Evolutionary conservation across 805 yeast genomes (phyloP), one percentile per base, ranked within the genome.

Genomic region (Yarrowia sp.): DNA sequence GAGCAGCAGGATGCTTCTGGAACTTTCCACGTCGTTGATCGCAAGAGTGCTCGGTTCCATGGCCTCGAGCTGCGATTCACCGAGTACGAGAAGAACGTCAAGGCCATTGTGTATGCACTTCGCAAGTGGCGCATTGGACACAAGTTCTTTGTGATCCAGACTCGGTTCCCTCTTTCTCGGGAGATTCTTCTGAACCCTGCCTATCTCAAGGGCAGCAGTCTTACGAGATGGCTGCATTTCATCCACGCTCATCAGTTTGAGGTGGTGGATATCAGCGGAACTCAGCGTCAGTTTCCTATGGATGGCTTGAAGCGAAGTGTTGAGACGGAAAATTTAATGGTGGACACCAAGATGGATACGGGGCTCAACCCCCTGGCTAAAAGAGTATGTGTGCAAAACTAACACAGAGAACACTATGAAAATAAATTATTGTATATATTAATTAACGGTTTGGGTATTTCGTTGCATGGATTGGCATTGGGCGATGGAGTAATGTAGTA

Each of bases 81-180:
- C 1, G 55, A 47, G 29, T 47, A 47, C n/a, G 55, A 47, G 32
- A 47, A 47, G 29, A 47, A 47, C 29, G 19, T 47, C 5, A 47
- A 47, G 21, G 55, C 55, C 7, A 47, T 47, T 1, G 38, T 47
- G 4, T 47, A 47, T n/a, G 55, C 55, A 12, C 38, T 47, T 9
- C 36, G 55, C 14, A 47, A 47, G 21, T 47, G 55, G 55, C 25
- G 55, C 14, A 47, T 47, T 12, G 55, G 55, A 4, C 27, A 47
- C 5, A 21, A n/a, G 21, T 32, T 32, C 14, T 47, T 47, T 16
- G 5, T 31, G 14, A 21, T 47, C 16, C 55, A 32, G 18, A 5
- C 38, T 2, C 25, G 38, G 16, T 32, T 21, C 29, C 55, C 55
- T 14, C 25, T 47, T 8, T 31, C 55, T 5, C 27, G 55, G 13